Evolutionary conservation across 176 grass and related monocot genomes (phyloP).

Genomic region (Eleusine coracana): DNA sequence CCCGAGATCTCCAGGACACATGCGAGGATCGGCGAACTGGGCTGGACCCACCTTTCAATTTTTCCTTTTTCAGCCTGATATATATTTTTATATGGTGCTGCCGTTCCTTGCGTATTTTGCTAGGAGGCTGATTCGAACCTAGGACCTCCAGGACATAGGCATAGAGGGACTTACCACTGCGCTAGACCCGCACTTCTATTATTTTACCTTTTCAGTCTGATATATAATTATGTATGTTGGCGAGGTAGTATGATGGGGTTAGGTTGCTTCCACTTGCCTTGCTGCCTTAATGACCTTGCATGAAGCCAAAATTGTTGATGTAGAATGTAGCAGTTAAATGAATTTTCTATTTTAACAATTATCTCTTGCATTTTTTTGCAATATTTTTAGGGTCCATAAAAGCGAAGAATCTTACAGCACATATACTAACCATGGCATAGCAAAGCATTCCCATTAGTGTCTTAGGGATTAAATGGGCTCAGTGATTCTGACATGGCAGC

Average conservation of each 20-base stretch:
- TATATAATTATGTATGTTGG: neutral
- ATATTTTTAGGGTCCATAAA: neutral
- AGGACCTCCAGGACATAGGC: neutral
- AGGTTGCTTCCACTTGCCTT: neutral
- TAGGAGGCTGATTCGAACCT: too few species aligned
- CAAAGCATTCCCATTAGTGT: neutral
- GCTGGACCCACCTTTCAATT: neutral
- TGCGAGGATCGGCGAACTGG: neutral
- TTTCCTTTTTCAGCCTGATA: neutral
- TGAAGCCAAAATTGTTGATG: neutral
- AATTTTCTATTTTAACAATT: neutral
- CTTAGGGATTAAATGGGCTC: neutral
- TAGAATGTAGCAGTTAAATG: slow-evolving; percentile 21
- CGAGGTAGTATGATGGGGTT: neutral
- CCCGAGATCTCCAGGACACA: neutral
- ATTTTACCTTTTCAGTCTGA: neutral
- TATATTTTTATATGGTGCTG: neutral
- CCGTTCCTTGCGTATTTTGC: neutral
- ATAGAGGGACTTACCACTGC: neutral
- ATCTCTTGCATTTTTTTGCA: neutral
- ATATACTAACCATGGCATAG: neutral
- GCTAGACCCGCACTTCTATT: neutral
- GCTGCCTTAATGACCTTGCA: neutral
- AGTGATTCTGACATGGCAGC: slow-evolving; percentile 1
- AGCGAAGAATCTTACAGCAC: neutral